phyloP scores from a whole-genome alignment of 495 filamentous ascomycete genomes.

The Penicillium ochrochloron region DNA sequence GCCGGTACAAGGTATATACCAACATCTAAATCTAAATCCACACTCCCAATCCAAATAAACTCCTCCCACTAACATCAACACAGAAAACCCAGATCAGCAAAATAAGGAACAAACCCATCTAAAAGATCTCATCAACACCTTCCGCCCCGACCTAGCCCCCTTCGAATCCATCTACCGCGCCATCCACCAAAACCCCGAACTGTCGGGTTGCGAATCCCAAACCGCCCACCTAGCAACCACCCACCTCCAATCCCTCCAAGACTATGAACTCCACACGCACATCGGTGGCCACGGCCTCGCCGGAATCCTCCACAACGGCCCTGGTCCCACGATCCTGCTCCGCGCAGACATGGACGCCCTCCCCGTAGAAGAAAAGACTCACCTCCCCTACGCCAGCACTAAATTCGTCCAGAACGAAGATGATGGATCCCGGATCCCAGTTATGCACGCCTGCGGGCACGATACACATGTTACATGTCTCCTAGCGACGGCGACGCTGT shows the following conservation, averaged over 20 bases:
- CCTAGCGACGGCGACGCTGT: slow-evolving; percentile 53
- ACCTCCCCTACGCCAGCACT: slow-evolving; percentile 58
- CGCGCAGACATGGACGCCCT: slow-evolving; percentile 68
- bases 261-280: slow-evolving; percentile 49
- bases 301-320: slow-evolving; percentile 60
- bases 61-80: neutral
- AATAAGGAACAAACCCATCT: neutral
- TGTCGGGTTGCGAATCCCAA: slow-evolving; percentile 53
- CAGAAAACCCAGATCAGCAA: neutral
- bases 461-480: slow-evolving; percentile 63
- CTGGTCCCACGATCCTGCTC: slow-evolving; percentile 56
- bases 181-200: slow-evolving; percentile 55
- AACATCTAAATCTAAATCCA: neutral
- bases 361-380: slow-evolving; percentile 60
- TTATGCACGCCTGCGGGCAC: slow-evolving; percentile 73
- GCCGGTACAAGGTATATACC: neutral
- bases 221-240: slow-evolving; percentile 47
- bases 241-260: slow-evolving; percentile 39
- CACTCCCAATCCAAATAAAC: neutral
- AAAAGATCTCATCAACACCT: slow-evolving; percentile 9
- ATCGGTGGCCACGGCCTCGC: slow-evolving; percentile 64
- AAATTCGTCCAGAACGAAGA: slow-evolving; percentile 44
- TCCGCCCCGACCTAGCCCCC: slow-evolving; percentile 38
- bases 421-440: slow-evolving; percentile 54
- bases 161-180: slow-evolving; percentile 54